Percentiles rank a stretch among this genome's conserved stretches.
Evolutionary conservation across 202 grass and related monocot genomes (phyloP).

Genomic region (Musa balbisiana): DNA sequence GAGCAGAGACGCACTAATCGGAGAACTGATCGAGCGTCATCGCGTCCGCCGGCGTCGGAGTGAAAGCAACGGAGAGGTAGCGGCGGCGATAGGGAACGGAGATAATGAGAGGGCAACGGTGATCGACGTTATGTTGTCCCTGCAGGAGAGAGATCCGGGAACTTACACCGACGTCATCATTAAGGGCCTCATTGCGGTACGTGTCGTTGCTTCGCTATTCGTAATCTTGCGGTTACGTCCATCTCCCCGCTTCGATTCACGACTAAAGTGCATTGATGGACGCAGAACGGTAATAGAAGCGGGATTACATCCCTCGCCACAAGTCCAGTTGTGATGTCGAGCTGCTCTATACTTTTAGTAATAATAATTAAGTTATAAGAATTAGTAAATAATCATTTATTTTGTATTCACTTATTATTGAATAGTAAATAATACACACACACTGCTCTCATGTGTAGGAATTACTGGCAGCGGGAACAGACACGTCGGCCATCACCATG

Average conservation of each 20-base stretch:
- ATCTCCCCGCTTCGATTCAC: too few relatives aligned
- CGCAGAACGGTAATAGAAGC: too few relatives aligned
- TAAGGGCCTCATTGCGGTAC: conserved; percentile 34
- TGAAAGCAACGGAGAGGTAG: background rate
- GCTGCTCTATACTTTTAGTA: too few relatives aligned
- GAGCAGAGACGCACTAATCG: conserved; percentile 27
- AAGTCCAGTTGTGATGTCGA: too few relatives aligned
- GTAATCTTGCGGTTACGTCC: background rate
- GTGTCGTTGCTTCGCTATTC: background rate
- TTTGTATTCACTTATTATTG: too few relatives aligned
- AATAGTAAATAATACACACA: too few relatives aligned
- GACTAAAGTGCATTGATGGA: too few relatives aligned
- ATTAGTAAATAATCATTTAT: too few relatives aligned
- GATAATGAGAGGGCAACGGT: conserved; percentile 14
- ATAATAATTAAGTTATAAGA: too few relatives aligned
- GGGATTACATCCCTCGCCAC: too few relatives aligned
- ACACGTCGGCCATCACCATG: conserved; percentile 38
- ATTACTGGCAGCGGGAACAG: conserved; percentile 32
- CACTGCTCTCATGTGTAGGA: conserved; percentile 1
- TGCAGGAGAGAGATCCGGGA: conserved; percentile 40
- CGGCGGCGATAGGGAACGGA: conserved; percentile 8
- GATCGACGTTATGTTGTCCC: conserved; percentile 42
- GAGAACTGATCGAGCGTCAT: conserved; percentile 37
- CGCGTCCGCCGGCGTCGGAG: background rate
- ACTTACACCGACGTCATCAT: conserved; percentile 35